Evolutionary conservation across 1,284 basidiomycete species (phyloP).

Genomic region (Sporisorium reilianum): DNA sequence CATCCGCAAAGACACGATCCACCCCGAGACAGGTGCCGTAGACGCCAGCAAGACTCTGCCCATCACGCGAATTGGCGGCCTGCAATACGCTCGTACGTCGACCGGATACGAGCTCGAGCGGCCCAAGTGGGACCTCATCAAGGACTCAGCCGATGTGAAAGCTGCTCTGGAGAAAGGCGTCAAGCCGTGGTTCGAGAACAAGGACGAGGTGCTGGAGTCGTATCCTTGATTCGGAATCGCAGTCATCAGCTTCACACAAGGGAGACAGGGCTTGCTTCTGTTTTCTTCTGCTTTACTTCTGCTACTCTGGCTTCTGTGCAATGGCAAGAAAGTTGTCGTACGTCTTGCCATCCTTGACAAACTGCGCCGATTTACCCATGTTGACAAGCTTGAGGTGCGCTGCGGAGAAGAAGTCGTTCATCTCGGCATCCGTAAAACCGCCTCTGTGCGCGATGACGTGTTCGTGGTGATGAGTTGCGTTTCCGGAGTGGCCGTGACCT

Average conservation of each 20-base stretch:
- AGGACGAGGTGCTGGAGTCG: constrained; percentile 33
- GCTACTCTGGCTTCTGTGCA: constrained; percentile 25
- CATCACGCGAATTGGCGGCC: constrained; percentile 53
- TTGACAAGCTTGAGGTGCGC: constrained; percentile 38
- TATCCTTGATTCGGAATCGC: constrained; percentile 23
- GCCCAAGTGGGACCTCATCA: constrained; percentile 47
- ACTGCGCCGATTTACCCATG: constrained; percentile 39
- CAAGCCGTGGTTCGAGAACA: constrained; percentile 43
- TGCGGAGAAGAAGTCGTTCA: constrained; percentile 37
- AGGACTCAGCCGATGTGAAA: constrained; percentile 42
- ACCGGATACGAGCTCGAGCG: constrained; percentile 53
- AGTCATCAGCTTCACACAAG: neutral
- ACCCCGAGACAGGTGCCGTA: constrained; percentile 45
- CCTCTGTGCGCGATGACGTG: constrained; percentile 48
- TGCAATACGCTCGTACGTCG: constrained; percentile 46
- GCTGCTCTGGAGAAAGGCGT: constrained; percentile 31
- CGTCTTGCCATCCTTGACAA: constrained; percentile 32
- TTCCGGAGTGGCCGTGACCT: constrained; percentile 4
- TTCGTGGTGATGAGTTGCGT: constrained; percentile 21
- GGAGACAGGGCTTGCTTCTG: too few species aligned
- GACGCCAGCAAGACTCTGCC: constrained; percentile 53
- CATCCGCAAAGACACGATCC: constrained; percentile 56
- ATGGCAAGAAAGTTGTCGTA: constrained; percentile 49
- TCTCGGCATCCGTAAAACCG: constrained; percentile 37
- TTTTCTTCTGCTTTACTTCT: neutral